Evolutionary conservation across 768 basidiomycete species (phyloP).

Genomic region (Piloderma croceum): DNA sequence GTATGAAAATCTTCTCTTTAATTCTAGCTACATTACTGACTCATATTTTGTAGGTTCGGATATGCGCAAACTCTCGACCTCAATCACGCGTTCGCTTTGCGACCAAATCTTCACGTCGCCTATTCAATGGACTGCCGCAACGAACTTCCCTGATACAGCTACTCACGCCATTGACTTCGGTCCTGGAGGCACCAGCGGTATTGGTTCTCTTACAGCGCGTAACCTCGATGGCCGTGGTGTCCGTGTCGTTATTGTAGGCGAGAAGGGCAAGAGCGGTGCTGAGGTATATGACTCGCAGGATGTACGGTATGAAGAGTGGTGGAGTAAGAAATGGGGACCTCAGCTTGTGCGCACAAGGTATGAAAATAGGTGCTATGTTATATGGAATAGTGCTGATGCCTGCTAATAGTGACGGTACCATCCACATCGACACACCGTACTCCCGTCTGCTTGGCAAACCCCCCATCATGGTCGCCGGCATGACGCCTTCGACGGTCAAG

Average conservation of each 20-base stretch:
- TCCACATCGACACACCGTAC: slow-evolving; percentile 94
- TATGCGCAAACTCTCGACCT: slow-evolving; percentile 60
- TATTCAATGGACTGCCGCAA: slow-evolving; percentile 91
- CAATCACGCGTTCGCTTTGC: slow-evolving; percentile 82
- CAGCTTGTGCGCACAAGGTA: slow-evolving; percentile 85
- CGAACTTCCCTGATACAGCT: slow-evolving; percentile 81
- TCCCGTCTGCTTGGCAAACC: slow-evolving; percentile 94
- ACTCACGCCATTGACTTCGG: slow-evolving; percentile 97
- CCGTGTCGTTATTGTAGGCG: slow-evolving; percentile 84
- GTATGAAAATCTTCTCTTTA: slow-evolving; percentile 39
- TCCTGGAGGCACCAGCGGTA: slow-evolving; percentile 89
- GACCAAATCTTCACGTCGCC: slow-evolving; percentile 90
- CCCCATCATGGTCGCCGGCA: slow-evolving; percentile 98
- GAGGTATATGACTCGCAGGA: slow-evolving; percentile 70
- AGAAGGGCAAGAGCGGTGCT: slow-evolving; percentile 81
- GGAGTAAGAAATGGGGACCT: slow-evolving; percentile 87
- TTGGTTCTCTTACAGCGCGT: slow-evolving; percentile 83
- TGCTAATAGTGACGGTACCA: slow-evolving; percentile 71
- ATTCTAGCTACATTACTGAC: slow-evolving; percentile 14
- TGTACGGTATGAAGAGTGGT: slow-evolving; percentile 79
- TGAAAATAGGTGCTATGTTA: slow-evolving; percentile 19
- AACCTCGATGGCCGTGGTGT: slow-evolving; percentile 93
- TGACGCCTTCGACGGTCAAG: slow-evolving; percentile 97
- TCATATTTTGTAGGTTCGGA: slow-evolving; percentile 61
- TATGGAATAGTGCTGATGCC: not conserved